Evolutionary conservation across 1,284 basidiomycete species (phyloP).

Genomic region (Melampsora americana): DNA sequence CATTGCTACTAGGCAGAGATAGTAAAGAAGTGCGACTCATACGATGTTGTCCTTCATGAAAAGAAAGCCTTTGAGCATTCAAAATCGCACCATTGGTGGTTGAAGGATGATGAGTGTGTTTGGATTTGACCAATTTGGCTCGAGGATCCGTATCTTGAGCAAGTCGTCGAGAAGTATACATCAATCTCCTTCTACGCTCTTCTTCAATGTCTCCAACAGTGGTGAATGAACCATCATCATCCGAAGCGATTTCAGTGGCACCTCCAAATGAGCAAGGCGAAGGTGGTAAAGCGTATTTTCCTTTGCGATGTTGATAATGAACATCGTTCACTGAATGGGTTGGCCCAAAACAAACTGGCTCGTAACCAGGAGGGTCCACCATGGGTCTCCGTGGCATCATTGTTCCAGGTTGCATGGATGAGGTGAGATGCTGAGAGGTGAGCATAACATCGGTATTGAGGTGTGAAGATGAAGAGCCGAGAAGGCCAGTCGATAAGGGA

Average conservation of each 20-base stretch:
- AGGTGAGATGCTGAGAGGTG: slow-evolving; percentile 6
- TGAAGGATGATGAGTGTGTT: background rate
- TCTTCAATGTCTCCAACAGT: slow-evolving; percentile 4
- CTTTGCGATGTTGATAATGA: slow-evolving; percentile 16
- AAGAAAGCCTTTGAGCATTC: background rate
- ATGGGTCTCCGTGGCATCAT: background rate
- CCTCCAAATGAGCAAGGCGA: slow-evolving; percentile 21
- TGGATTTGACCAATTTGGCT: background rate
- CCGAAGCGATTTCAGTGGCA: background rate
- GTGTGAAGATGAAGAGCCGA: too few species aligned
- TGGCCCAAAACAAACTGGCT: slow-evolving; percentile 22
- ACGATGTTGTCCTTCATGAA: too few species aligned
- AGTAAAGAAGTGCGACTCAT: too few species aligned
- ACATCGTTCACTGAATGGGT: slow-evolving; percentile 19
- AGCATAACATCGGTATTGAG: background rate
- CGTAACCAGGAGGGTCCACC: slow-evolving; percentile 32
- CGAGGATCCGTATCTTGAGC: slow-evolving; percentile 20
- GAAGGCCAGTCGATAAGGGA: too few species aligned
- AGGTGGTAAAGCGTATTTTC: slow-evolving; percentile 26
- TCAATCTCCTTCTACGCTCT: background rate
- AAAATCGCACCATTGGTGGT: background rate
- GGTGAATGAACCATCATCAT: slow-evolving; percentile 7
- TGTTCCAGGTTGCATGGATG: background rate
- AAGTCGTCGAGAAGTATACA: slow-evolving; percentile 14
- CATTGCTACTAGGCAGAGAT: background rate